Base-by-base conservation (phyloP, 345 rosid species). In the Erysimum cheiranthoides region DNA sequence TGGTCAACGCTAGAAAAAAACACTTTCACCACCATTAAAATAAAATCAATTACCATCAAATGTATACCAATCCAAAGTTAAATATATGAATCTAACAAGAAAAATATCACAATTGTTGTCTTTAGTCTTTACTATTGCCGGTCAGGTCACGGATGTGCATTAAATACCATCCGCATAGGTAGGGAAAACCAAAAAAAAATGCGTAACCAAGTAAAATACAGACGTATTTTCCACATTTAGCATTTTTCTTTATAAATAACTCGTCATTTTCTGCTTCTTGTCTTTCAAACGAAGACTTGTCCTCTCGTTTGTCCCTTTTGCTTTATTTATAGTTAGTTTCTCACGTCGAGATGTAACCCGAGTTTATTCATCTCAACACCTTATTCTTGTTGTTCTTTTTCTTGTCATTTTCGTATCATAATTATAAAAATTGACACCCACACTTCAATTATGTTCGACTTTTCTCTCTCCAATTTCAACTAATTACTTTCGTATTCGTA, bases 121-220 rank as follows among this genome's bases (percentile, higher is more conserved):
- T 52, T 76, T 28, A 69, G 58, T 42, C 57, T 52, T 76, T 28
- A 69, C 42, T 42, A 21, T 69, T 75, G 65, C 65, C 32, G 79
- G 69, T 76, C 34, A 69, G 58, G 70, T 61, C 79, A 76, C 75
- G 79, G 75, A 17, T 51, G 11, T 34, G 70, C 79, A 76, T 52
- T 76, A 42, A 76, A 42, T 32, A 40, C 21, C 8, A 53, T 60
- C 79, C 39, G 57, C 39, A 51, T 27, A 68, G 69, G 57, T 51
- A 61, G 71, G 74, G 31, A 68, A 61, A 67, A 31, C 54, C n/a
- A n/a, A 50, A 51, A 40, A 60, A 30, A 25, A 0, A 5, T 28
- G 31, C 13, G 53, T 75, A 66, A 52, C 45, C 38, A 75, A 61
- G 30, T 21, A 18, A 27, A 49, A 60, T 39, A 21, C 39, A 8